Evolutionary conservation across 2,329 filamentous ascomycete genomes (phyloP).

Genomic region (Aspergillus felis): DNA sequence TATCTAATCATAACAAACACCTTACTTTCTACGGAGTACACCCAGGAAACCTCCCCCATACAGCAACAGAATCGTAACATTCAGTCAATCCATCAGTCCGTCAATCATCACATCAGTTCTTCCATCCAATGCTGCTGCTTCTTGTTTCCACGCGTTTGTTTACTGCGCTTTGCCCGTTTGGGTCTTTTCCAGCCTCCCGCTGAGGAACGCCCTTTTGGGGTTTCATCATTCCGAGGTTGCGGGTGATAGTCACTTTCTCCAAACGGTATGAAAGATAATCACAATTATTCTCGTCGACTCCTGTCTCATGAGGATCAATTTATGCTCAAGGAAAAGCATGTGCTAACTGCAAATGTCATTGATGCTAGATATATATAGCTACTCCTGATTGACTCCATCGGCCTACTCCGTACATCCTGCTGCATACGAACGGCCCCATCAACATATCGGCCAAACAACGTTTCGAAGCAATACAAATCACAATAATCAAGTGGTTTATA

Average conservation of each 20-base stretch:
- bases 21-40: not conserved
- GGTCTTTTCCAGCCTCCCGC: not conserved
- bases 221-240: not conserved
- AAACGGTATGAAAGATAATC: not conserved
- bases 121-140: not conserved
- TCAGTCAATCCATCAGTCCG: not conserved
- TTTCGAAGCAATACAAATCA: not conserved
- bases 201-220: not conserved
- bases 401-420: not conserved
- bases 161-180: constrained; percentile 19
- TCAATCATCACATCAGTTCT: not conserved
- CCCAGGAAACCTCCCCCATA: not conserved
- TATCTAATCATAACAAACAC: not conserved
- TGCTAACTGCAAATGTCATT: not conserved
- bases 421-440: not conserved
- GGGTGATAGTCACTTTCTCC: not conserved
- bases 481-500: not conserved
- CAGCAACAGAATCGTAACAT: not conserved
- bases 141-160: constrained; percentile 21
- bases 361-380: not conserved
- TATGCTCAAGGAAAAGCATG: not conserved
- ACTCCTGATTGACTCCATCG: not conserved
- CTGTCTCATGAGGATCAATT: not conserved
- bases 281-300: not conserved
- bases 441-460: not conserved